Evolutionary conservation across 192 early-diverging fungal species (phyloP).

Genomic region (Nowakowskiella sp.): DNA sequence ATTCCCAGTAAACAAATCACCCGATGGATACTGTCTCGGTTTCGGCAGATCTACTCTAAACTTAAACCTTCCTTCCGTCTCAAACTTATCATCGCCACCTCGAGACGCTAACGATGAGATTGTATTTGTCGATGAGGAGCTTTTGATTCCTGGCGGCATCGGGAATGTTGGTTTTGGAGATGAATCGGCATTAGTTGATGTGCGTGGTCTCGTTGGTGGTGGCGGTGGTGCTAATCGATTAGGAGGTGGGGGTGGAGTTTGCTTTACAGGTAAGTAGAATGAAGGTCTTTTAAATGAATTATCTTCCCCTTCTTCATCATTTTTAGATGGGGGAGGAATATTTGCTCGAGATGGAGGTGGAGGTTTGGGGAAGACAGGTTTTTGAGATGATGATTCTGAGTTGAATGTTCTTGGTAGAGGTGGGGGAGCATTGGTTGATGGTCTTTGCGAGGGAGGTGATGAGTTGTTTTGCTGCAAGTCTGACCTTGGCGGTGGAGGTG

Average conservation of each 20-base stretch:
- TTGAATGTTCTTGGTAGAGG: not conserved
- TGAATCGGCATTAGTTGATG: not conserved
- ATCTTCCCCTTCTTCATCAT: too few relatives aligned
- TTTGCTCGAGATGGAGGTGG: not conserved
- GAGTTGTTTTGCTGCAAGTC: too few relatives aligned
- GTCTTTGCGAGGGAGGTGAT: slow-evolving; percentile 8
- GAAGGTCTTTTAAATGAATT: not conserved
- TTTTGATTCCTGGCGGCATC: not conserved
- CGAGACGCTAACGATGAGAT: slow-evolving; percentile 6
- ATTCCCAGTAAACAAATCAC: slow-evolving; percentile 5
- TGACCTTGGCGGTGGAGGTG: slow-evolving; percentile 5
- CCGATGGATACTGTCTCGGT: slow-evolving; percentile 28
- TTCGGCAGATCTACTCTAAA: slow-evolving; percentile 41
- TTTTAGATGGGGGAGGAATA: too few relatives aligned
- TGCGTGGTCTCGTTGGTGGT: slow-evolving; percentile 13
- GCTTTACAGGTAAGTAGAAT: slow-evolving; percentile 5
- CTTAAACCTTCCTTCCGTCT: slow-evolving; percentile 31
- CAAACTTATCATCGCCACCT: slow-evolving; percentile 9
- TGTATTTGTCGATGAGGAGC: slow-evolving; percentile 6
- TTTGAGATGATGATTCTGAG: slow-evolving; percentile 6
- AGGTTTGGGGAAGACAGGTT: slow-evolving; percentile 9
- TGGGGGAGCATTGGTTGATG: slow-evolving; percentile 8
- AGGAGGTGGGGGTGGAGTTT: slow-evolving; percentile 9
- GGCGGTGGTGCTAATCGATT: slow-evolving; percentile 9
- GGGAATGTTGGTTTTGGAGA: slow-evolving; percentile 13